phyloP scores from a whole-genome alignment of 176 grass and related monocot genomes.

The Avena atlantica region DNA sequence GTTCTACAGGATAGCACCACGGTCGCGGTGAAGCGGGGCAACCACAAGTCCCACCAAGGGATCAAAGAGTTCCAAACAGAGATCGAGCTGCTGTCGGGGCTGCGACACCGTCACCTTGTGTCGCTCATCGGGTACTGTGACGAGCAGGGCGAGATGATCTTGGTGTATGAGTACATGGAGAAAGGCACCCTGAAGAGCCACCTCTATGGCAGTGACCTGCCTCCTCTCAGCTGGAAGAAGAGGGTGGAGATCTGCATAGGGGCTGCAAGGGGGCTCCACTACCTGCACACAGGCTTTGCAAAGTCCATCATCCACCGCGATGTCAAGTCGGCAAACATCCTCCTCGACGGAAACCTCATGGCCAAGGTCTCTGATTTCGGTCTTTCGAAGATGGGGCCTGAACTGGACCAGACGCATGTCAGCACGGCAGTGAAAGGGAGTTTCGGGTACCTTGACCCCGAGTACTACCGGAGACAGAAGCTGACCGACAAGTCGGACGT shows the following conservation, averaged over 20 bases:
- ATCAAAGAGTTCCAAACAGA: constrained; percentile 86
- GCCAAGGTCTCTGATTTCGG: constrained; percentile 98
- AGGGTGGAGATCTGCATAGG: constrained; percentile 96
- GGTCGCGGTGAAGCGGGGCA: constrained; percentile 91
- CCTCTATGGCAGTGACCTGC: constrained; percentile 71
- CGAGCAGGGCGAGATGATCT: constrained; percentile 88
- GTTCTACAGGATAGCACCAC: constrained; percentile 73
- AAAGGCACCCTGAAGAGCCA: constrained; percentile 91
- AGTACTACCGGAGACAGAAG: constrained; percentile 94
- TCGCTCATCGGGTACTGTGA: constrained; percentile 94
- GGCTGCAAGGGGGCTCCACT: constrained; percentile 92
- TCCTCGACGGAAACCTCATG: constrained; percentile 85
- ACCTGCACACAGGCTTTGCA: constrained; percentile 93
- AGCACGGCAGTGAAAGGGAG: constrained; percentile 96
- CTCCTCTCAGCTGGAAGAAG: constrained; percentile 79
- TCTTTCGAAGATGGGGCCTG: constrained; percentile 90
- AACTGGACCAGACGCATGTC: constrained; percentile 89
- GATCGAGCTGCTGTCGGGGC: constrained; percentile 88
- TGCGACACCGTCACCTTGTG: constrained; percentile 89
- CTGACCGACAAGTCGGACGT: constrained; percentile 96
- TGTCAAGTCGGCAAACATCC: constrained; percentile 96
- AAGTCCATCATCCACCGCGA: constrained; percentile 93
- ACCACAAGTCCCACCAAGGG: constrained; percentile 92
- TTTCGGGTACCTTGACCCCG: constrained; percentile 91
- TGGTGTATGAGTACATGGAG: constrained; percentile 98